A percentile compares a stretch with the other conserved stretches of the same genome.
Evolutionary conservation across 768 basidiomycete genomes (phyloP).

Genomic region (Strobilomyces confusus): DNA sequence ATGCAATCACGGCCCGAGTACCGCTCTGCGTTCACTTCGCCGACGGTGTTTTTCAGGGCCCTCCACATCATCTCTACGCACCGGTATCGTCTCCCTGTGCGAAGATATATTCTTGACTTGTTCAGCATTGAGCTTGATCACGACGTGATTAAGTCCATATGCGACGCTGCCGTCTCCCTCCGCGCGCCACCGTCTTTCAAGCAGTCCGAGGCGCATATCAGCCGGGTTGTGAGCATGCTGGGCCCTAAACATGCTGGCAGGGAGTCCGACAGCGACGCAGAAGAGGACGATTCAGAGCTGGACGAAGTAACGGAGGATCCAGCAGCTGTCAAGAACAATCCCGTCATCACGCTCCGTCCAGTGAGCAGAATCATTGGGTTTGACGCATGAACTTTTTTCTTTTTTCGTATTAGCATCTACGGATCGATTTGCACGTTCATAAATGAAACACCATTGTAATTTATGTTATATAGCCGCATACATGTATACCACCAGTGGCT

Average conservation of each 20-base stretch:
- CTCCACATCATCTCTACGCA: constrained; percentile 85
- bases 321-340: constrained; percentile 42
- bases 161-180: constrained; percentile 48
- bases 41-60: constrained; percentile 77
- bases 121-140: constrained; percentile 80
- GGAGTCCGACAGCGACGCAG: constrained; percentile 58
- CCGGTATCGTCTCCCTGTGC: constrained; percentile 87
- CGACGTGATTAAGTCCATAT: constrained; percentile 52
- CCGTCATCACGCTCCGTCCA: constrained; percentile 56
- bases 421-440: neutral
- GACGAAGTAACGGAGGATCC: constrained; percentile 41
- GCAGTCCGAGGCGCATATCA: constrained; percentile 40
- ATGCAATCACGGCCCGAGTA: constrained; percentile 78
- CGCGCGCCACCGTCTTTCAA: constrained; percentile 44
- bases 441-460: constrained; percentile 13
- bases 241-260: constrained; percentile 49
- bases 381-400: constrained; percentile 17
- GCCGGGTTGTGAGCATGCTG: constrained; percentile 58
- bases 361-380: constrained; percentile 61
- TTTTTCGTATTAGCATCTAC: neutral
- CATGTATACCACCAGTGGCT: neutral
- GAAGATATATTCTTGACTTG: constrained; percentile 88
- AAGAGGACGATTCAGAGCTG: constrained; percentile 47
- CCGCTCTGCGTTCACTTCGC: constrained; percentile 70
- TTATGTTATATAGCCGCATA: constrained; percentile 18